phyloP scores from a whole-genome alignment of 257 asterid genomes.

The Voacanga thouarsii region DNA sequence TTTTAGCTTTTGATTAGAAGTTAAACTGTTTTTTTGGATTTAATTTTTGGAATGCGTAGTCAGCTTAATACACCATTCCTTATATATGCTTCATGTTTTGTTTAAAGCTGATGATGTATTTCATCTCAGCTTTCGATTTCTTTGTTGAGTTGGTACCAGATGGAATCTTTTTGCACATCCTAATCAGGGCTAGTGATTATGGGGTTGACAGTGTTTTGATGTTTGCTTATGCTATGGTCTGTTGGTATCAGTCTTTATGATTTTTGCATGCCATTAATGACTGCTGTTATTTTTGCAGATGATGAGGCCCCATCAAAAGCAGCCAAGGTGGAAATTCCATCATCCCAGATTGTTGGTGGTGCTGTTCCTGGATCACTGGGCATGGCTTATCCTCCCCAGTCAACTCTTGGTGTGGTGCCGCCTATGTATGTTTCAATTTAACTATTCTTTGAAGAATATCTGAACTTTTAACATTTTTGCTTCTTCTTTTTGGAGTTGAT shows the following conservation, averaged over 20 bases:
- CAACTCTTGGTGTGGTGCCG: slow-evolving; percentile 45
- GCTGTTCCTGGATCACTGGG: slow-evolving; percentile 46
- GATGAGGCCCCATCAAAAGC: slow-evolving; percentile 69
- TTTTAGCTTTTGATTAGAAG: neutral
- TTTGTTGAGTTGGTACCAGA: neutral
- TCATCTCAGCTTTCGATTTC: neutral
- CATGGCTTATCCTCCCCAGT: slow-evolving; percentile 60
- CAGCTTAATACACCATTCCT: neutral
- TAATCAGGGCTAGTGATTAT: neutral
- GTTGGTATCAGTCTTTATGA: neutral
- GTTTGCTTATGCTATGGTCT: neutral
- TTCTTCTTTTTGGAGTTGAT: neutral
- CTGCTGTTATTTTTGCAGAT: slow-evolving; percentile 37
- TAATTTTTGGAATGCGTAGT: neutral
- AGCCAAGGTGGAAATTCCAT: slow-evolving; percentile 58
- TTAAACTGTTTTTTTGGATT: too few relatives aligned
- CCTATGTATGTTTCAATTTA: slow-evolving; percentile 43
- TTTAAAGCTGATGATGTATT: neutral
- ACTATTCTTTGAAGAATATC: neutral
- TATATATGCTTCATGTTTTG: neutral
- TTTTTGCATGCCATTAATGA: slow-evolving; percentile 16
- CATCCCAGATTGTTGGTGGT: slow-evolving; percentile 57
- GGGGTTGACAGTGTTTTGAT: neutral
- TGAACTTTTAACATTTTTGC: too few relatives aligned
- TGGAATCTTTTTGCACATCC: neutral